Base-by-base conservation (phyloP, 208 protist genomes). In the Angomonas ambiguus region DNA sequence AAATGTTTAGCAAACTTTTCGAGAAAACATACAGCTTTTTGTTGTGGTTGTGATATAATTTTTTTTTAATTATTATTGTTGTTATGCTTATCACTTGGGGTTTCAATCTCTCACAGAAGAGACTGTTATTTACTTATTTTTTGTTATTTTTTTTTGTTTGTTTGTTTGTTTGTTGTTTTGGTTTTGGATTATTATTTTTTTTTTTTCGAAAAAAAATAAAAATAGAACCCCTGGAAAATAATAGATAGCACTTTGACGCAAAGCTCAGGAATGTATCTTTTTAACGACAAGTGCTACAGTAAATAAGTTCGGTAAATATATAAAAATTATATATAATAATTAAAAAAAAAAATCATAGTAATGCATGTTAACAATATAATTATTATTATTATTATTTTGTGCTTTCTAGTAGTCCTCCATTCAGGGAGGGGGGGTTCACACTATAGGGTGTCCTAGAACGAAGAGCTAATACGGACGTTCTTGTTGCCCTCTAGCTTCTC, bases 401-500 rank as follows among this genome's bases (percentile, higher is more conserved):
- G 33, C 33, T 68, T 31, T 41, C 24, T n/a, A n/a, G n/a, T n/a
- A n/a, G n/a, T n/a, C 28, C 27, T 2, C 53, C 16, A 3, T 32
- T 49, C 22, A 61, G 56, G 51, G 33, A 45, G 33, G 34, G 24
- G n/a, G 22, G 25, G n/a, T n/a, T n/a, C n/a, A 34, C 49, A 35
- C 42, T 25, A 45, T 35, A 25, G 38, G 16, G 53, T 27, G 51
- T 32, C 57, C 51, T 4, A 55, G 51, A 0, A 58, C 31, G 11
- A 42, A 42, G 33, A 25, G 62, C 70, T 87, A 35, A 89, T 18
- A 32, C 70, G 70, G 10, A 85, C 48, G 56, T 79, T 80, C 34
- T 82, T 72, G 48, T 74, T 82, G 53, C 30, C 16, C 22, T 74
- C 73, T 11, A 86, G 62, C 18, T 85, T 67, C 38, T 77, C 67